phyloP scores from a whole-genome alignment of 208 protist species.

The Naegleria gruberi region DNA sequence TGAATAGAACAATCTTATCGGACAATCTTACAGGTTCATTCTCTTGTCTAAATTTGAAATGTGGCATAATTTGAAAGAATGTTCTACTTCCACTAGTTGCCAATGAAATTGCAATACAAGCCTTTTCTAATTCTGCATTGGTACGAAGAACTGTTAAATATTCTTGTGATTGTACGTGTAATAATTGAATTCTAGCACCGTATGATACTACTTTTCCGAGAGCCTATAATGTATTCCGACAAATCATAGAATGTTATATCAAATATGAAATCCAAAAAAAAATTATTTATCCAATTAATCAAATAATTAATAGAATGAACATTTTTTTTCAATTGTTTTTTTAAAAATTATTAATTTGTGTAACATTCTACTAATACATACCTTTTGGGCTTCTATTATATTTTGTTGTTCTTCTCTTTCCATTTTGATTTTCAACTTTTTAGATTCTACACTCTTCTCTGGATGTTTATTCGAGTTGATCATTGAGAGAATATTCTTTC shows the following conservation, averaged over 20 bases:
- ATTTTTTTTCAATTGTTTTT: background rate
- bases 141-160: background rate
- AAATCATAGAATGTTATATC: no score
- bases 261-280: no score
- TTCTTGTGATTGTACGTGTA: background rate
- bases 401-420: background rate
- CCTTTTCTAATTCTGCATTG: conserved; percentile 1
- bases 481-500: background rate
- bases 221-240: no score
- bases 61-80: background rate
- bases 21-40: background rate
- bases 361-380: background rate
- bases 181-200: background rate
- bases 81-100: background rate
- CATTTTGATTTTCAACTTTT: background rate
- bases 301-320: no score
- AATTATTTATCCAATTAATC: no score
- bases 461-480: background rate
- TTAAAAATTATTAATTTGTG: background rate
- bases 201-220: background rate
- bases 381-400: background rate
- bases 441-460: background rate
- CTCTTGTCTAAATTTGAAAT: background rate
- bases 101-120: background rate
- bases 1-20: background rate